Percentiles rank a stretch among this genome's conserved stretches.
Evolutionary conservation across 441 rosid species (phyloP).

Genomic region (Daphne laureola): DNA sequence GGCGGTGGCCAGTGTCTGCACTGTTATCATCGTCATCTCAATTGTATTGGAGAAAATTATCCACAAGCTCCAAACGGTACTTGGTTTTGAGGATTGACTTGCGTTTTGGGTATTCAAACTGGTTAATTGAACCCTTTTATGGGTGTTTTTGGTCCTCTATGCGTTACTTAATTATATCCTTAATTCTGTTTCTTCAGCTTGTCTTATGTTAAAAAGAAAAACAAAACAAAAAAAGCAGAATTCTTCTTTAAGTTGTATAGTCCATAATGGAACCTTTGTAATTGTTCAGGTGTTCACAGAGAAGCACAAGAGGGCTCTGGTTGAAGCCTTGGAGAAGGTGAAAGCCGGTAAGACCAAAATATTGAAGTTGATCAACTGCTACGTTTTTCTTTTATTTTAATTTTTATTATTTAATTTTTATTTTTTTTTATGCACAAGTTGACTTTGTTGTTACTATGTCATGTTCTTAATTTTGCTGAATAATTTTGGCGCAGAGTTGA

Average conservation of each 20-base stretch:
- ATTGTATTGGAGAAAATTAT: constrained; percentile 55
- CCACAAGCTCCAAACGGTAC: constrained; percentile 50
- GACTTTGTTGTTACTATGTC: background rate
- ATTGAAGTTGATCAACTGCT: background rate
- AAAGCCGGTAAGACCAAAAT: constrained; percentile 53
- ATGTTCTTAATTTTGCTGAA: background rate
- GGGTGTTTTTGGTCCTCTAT: background rate
- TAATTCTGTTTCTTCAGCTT: background rate
- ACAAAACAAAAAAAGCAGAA: too few relatives aligned
- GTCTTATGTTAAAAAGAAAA: background rate
- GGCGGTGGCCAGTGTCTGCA: constrained; percentile 76
- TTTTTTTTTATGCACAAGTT: background rate
- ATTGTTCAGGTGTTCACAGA: constrained; percentile 50
- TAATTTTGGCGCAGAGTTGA: constrained; percentile 60
- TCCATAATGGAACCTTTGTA: background rate
- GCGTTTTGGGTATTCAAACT: background rate
- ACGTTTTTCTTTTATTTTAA: background rate
- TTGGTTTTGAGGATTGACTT: background rate
- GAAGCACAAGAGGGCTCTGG: constrained; percentile 70
- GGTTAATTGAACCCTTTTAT: background rate
- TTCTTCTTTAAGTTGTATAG: background rate
- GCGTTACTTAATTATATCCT: background rate
- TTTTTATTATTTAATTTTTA: background rate
- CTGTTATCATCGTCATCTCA: constrained; percentile 61
- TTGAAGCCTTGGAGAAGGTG: constrained; percentile 84